Evolutionary conservation across 495 filamentous ascomycete genomes (phyloP), one percentile per base, ranked within the genome.

Genomic region (Hypoxylon fragiforme): DNA sequence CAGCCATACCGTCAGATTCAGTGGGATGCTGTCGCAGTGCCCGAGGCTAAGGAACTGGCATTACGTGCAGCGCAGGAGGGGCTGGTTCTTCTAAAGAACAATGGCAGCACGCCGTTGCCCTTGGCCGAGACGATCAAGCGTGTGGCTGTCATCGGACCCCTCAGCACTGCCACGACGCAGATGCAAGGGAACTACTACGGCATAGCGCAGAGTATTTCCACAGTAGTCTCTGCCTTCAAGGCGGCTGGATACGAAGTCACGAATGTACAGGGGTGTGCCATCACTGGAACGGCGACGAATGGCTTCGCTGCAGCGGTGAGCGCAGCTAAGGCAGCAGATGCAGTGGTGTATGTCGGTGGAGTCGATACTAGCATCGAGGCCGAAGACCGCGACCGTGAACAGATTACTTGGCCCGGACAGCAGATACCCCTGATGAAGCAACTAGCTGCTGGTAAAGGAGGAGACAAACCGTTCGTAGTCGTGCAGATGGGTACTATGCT

Each of bases 131-230:
- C 58, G 4, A 60, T 62, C 12, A 72, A 62, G 14, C 76, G 65
- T 7, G 65, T 85, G n/a, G 82, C 80, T 7, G 62, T 86, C 6
- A 72, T 87, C 45, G 85, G 84, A 0, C 75, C 76, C 1, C 84
- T 79, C 71, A 82, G 78, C 11, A 80, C 81, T 43, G 82, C 81
- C 3, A 84, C 82, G 0, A 73, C 63, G 3, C 73, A 85, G 35
- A 71, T 87, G 70, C 83, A 82, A 49, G 85, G 84, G 3, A 84
- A 82, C 52, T 87, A 86, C 65, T 73, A 60, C 46, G 81, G 81
- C 2, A 66, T 65, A 0, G 74, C 84, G 4, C 82, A 80, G 8
- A 85, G 82, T 59, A 68, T 85, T 3, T 77, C 71, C 36, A 78
- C 77, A 14, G 81, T 80, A 0, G 61, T 82, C 3, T 72, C 70